phyloP scores from a whole-genome alignment of 768 basidiomycete genomes.

The Tricholoma hemisulphureum region DNA sequence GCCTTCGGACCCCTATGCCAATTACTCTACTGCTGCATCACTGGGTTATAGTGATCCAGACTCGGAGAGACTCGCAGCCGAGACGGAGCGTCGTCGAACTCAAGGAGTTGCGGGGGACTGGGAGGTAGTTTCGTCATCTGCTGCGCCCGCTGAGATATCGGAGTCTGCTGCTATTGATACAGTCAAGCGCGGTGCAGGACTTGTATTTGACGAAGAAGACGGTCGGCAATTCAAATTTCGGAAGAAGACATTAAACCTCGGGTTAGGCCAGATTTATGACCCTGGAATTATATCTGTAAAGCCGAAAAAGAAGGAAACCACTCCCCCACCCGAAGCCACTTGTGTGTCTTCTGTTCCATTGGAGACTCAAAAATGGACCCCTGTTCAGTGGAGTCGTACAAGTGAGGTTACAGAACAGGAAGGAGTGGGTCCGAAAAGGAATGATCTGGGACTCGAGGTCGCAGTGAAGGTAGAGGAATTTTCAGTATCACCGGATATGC shows the following conservation, averaged over 20 bases:
- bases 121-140: constrained; percentile 52
- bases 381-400: constrained; percentile 33
- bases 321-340: constrained; percentile 13
- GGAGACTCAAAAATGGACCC: constrained; percentile 33
- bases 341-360: constrained; percentile 9
- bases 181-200: constrained; percentile 39
- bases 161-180: constrained; percentile 16
- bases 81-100: constrained; percentile 54
- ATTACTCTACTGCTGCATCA: constrained; percentile 86
- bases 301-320: constrained; percentile 56
- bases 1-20: constrained; percentile 65
- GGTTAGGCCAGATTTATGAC: constrained; percentile 81
- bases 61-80: constrained; percentile 59
- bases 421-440: constrained; percentile 11
- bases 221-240: constrained; percentile 64
- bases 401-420: constrained; percentile 6
- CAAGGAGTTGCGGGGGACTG: constrained; percentile 79
- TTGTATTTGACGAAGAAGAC: constrained; percentile 48
- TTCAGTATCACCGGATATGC: background rate
- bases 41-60: constrained; percentile 82
- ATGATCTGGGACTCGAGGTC: background rate
- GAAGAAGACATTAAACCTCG: constrained; percentile 56
- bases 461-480: constrained; percentile 1
- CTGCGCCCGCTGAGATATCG: constrained; percentile 23
- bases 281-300: constrained; percentile 68